These are phyloP conservation scores for Niebla homalea DNA, from an alignment of 495 filamentous ascomycete species.

Conservation along the genomic window DNA sequence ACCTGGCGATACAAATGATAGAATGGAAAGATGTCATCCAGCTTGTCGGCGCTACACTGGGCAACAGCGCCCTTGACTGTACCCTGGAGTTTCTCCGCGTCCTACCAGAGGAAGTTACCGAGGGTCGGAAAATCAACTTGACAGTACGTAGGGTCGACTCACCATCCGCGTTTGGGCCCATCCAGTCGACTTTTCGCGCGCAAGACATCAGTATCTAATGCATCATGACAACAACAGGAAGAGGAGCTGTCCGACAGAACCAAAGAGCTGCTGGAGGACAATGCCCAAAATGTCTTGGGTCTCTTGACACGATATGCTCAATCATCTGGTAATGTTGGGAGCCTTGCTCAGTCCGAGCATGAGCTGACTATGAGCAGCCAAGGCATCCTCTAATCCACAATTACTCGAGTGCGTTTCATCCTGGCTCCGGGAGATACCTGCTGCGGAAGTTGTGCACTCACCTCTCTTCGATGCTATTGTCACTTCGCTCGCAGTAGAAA, in stretches of 20 bases:
- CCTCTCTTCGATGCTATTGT: slow-evolving; percentile 72
- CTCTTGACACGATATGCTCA: slow-evolving; percentile 80
- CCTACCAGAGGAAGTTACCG: slow-evolving; percentile 95
- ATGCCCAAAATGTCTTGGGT: slow-evolving; percentile 71
- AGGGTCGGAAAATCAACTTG: slow-evolving; percentile 96
- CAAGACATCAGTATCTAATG: slow-evolving; percentile 32
- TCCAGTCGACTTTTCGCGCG: slow-evolving; percentile 16
- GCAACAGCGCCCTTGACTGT: slow-evolving; percentile 63
- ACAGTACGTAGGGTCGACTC: slow-evolving; percentile 70
- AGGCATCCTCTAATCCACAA: slow-evolving; percentile 75
- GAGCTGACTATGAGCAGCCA: slow-evolving; percentile 20
- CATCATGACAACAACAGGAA: slow-evolving; percentile 51
- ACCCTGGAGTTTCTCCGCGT: slow-evolving; percentile 92
- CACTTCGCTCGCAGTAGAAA: slow-evolving; percentile 56
- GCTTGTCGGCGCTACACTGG: slow-evolving; percentile 64
- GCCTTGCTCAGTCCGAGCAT: background rate
- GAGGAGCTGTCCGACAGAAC: slow-evolving; percentile 76
- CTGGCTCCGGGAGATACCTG: slow-evolving; percentile 85
- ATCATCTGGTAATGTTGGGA: slow-evolving; percentile 58
- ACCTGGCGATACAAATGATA: slow-evolving; percentile 89
- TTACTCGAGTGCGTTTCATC: slow-evolving; percentile 91
- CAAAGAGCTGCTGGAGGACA: slow-evolving; percentile 75
- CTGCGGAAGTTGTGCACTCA: slow-evolving; percentile 70
- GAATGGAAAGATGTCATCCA: slow-evolving; percentile 89
- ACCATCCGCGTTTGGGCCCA: slow-evolving; percentile 32